A percentile compares a stretch with the other conserved stretches of the same genome.
Conservation (phyloP, 768 basidiomycete genomes). For the Hemileccinum rubropunctum region DNA sequence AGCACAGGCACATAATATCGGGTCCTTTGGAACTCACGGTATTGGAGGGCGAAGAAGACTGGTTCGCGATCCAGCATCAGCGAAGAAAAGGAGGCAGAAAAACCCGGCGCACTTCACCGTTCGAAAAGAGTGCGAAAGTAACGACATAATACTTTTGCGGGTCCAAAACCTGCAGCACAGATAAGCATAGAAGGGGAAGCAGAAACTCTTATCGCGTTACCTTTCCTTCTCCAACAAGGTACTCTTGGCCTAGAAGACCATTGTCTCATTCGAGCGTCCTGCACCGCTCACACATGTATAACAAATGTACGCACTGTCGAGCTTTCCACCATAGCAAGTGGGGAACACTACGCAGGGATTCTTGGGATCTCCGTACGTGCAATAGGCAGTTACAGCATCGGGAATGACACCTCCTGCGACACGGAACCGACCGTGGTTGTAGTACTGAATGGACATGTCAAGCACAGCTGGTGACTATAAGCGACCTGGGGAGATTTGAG, state of each 20-base stretch:
- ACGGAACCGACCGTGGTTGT: slow-evolving; percentile 53
- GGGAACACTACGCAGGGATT: slow-evolving; percentile 62
- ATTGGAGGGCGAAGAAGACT: slow-evolving; percentile 63
- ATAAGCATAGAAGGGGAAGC: neutral
- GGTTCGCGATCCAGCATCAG: neutral
- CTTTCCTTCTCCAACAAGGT: slow-evolving; percentile 53
- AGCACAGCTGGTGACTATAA: neutral
- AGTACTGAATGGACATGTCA: slow-evolving; percentile 39
- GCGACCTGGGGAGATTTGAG: too few species aligned
- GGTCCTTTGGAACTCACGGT: slow-evolving; percentile 22
- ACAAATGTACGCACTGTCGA: slow-evolving; percentile 41
- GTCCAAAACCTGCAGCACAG: slow-evolving; percentile 39
- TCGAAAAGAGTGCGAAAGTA: slow-evolving; percentile 56
- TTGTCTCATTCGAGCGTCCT: slow-evolving; percentile 9
- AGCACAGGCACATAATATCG: neutral
- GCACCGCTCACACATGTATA: neutral
- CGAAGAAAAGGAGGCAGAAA: neutral
- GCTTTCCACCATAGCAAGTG: slow-evolving; percentile 54
- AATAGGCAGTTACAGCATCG: slow-evolving; percentile 57
- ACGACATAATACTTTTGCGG: slow-evolving; percentile 52
- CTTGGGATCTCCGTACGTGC: slow-evolving; percentile 49
- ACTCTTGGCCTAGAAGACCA: slow-evolving; percentile 41
- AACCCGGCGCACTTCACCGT: slow-evolving; percentile 47
- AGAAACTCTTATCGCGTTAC: slow-evolving; percentile 20
- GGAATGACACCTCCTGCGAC: slow-evolving; percentile 54